These are phyloP conservation scores for Microbotryomycetes sp. DNA, from an alignment of 1,284 basidiomycete genomes.

Conservation along the genomic window DNA sequence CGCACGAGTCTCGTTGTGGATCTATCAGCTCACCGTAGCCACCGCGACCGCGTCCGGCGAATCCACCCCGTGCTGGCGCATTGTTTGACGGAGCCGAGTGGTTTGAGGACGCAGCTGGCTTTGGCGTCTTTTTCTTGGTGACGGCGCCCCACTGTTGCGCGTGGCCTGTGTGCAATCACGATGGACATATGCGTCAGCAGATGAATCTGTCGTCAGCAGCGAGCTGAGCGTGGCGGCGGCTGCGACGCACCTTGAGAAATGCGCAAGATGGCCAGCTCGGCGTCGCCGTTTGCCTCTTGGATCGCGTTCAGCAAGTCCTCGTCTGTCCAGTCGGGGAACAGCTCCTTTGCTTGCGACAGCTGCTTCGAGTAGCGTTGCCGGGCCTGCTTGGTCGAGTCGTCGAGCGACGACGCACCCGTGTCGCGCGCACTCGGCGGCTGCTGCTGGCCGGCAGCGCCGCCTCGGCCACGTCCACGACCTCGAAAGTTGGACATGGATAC, in stretches of 20 bases:
- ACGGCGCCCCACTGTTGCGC: conserved; percentile 80
- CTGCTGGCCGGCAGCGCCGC: too few species aligned
- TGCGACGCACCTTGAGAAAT: conserved; percentile 65
- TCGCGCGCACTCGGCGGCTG: neutral
- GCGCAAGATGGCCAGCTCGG: conserved; percentile 62
- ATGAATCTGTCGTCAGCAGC: neutral
- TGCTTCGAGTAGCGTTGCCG: conserved; percentile 6
- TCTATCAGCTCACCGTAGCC: neutral
- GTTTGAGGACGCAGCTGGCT: neutral
- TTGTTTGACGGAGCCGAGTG: neutral
- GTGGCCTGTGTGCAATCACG: conserved; percentile 50
- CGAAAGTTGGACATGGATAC: neutral
- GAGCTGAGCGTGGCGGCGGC: neutral
- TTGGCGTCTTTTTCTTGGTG: conserved; percentile 67
- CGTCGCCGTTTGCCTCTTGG: conserved; percentile 63
- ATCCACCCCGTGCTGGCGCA: conserved; percentile 13
- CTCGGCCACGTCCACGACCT: neutral
- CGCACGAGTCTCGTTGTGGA: neutral
- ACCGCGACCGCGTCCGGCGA: conserved; percentile 10
- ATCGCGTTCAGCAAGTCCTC: conserved; percentile 74
- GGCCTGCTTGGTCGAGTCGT: neutral
- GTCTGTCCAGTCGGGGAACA: conserved; percentile 67
- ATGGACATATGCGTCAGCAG: neutral
- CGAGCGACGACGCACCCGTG: neutral
- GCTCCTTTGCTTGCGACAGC: conserved; percentile 48